Percentiles rank a stretch among this genome's conserved stretches.
Conservation (phyloP, 2,329 filamentous ascomycete genomes). For the Dactylellina sp. region DNA sequence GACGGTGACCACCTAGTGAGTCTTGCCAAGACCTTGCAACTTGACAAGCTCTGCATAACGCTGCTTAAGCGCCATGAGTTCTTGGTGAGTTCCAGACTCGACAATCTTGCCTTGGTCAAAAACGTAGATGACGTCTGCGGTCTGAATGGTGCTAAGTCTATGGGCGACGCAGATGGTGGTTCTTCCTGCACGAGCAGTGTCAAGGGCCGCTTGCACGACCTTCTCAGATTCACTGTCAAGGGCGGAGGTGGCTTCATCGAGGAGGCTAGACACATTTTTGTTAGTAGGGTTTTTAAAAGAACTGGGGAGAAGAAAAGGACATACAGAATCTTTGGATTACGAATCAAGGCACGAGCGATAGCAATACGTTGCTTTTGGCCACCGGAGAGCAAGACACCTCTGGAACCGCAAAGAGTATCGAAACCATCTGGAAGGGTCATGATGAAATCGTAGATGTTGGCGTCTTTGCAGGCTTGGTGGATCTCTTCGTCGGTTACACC, state of each 20-base stretch:
- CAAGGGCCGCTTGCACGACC: constrained; percentile 82
- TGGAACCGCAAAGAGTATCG: constrained; percentile 84
- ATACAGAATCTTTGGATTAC: constrained; percentile 84
- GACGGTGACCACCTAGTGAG: constrained; percentile 60
- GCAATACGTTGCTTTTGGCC: constrained; percentile 96
- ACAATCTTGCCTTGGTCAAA: constrained; percentile 89
- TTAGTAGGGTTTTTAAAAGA: constrained; percentile 64
- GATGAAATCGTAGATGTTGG: constrained; percentile 94
- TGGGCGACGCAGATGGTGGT: constrained; percentile 97
- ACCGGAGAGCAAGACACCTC: constrained; percentile 85
- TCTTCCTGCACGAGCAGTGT: constrained; percentile 79
- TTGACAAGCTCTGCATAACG: constrained; percentile 83
- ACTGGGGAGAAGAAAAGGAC: constrained; percentile 63
- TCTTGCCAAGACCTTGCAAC: constrained; percentile 79
- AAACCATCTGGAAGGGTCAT: constrained; percentile 74
- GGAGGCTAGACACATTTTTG: constrained; percentile 63
- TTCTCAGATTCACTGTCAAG: constrained; percentile 82
- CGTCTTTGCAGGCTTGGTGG: constrained; percentile 83
- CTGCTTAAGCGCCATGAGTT: constrained; percentile 76
- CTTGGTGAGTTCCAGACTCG: constrained; percentile 82
- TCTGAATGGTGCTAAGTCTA: constrained; percentile 87
- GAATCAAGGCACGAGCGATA: constrained; percentile 88
- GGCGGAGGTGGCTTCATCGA: constrained; percentile 73
- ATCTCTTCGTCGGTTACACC: constrained; percentile 78
- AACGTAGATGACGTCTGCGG: constrained; percentile 95